A percentile compares a stretch with the other conserved stretches of the same genome.
Conservation (phyloP, 352 stramenopile genomes). For the Globisporangium yorkense region DNA sequence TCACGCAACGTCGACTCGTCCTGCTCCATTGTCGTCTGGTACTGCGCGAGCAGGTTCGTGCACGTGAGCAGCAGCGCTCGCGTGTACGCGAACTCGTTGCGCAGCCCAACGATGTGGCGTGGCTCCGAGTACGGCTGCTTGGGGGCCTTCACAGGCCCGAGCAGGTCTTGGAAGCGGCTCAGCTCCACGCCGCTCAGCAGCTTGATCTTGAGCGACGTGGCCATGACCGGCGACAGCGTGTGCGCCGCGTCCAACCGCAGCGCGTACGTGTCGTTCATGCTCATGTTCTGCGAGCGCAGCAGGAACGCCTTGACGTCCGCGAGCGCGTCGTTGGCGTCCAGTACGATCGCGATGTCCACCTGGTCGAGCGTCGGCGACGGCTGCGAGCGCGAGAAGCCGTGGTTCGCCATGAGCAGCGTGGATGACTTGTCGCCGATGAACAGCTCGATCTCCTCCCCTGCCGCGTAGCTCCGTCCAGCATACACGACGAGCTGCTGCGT, state of each 20-base stretch:
- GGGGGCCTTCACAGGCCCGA: constrained; percentile 9
- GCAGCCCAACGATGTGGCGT: constrained; percentile 29
- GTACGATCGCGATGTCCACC: constrained; percentile 35
- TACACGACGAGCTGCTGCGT: constrained; percentile 28
- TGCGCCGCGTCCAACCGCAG: constrained; percentile 18
- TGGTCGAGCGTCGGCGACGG: constrained; percentile 25
- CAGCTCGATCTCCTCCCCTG: constrained; percentile 28
- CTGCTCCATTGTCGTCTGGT: constrained; percentile 28
- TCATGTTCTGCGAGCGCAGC: constrained; percentile 29
- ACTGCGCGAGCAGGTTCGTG: constrained; percentile 30
- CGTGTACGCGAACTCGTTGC: constrained; percentile 45
- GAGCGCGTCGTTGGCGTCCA: constrained; percentile 31
- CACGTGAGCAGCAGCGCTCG: constrained; percentile 35
- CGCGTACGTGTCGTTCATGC: constrained; percentile 33
- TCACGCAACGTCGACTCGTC: constrained; percentile 15
- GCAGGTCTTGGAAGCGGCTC: constrained; percentile 22
- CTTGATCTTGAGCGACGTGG: constrained; percentile 44
- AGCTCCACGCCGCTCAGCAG: constrained; percentile 29
- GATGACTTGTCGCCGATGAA: constrained; percentile 28
- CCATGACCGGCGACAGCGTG: constrained; percentile 9
- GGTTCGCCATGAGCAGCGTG: constrained; percentile 39
- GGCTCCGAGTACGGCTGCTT: constrained; percentile 1
- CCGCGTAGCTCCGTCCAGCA: constrained; percentile 19
- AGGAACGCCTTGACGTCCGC: constrained; percentile 34
- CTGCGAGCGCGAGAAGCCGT: constrained; percentile 25